phyloP scores from a whole-genome alignment of 352 stramenopile species.

The Hyaloperonospora brassicae region DNA sequence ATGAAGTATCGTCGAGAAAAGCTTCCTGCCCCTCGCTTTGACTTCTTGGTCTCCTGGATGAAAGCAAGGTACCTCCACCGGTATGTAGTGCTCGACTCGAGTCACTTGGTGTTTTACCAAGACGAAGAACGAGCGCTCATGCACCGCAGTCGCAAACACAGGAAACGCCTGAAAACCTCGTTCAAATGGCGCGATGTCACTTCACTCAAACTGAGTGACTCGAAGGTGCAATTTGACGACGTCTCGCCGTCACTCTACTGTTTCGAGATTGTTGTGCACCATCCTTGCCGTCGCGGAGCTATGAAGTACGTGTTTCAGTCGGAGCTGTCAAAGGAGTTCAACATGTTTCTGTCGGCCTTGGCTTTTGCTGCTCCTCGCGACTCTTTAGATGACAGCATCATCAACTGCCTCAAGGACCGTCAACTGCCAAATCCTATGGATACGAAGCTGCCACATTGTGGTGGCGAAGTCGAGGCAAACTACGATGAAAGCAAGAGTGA shows the following conservation, averaged over 20 bases:
- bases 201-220: constrained; percentile 48
- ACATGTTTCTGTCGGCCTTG: constrained; percentile 63
- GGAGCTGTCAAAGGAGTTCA: constrained; percentile 64
- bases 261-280: constrained; percentile 61
- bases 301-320: constrained; percentile 80
- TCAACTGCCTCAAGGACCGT: constrained; percentile 53
- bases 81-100: constrained; percentile 70
- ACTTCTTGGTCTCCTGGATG: constrained; percentile 51
- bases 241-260: constrained; percentile 76
- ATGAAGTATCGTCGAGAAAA: constrained; percentile 79
- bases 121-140: constrained; percentile 73
- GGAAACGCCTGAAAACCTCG: constrained; percentile 71
- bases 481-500: constrained; percentile 69
- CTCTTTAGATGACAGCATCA: constrained; percentile 53
- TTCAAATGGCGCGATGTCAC: constrained; percentile 68
- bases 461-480: constrained; percentile 26
- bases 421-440: constrained; percentile 53
- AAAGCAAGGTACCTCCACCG: constrained; percentile 74
- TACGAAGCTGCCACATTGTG: constrained; percentile 15
- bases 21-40: constrained; percentile 38
- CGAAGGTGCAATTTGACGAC: constrained; percentile 76
- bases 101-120: constrained; percentile 73
- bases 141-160: constrained; percentile 64
- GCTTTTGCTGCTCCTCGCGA: constrained; percentile 60
- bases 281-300: constrained; percentile 38